Evolutionary conservation across 1,139 yeast species (phyloP), one percentile per base, ranked within the genome.

Genomic region (Suhomyces taliae): DNA sequence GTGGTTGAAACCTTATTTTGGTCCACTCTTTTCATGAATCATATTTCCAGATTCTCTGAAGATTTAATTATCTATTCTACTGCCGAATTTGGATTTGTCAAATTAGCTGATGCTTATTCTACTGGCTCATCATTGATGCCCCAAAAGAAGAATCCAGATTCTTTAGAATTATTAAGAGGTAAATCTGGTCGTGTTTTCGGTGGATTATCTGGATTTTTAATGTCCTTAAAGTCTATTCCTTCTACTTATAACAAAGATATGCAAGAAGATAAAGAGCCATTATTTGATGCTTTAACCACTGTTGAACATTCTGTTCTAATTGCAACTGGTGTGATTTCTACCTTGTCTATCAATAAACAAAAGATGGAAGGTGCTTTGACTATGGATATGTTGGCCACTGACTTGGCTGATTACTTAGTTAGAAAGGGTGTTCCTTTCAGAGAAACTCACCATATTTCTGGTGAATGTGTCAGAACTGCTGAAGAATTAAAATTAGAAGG

Each of bases 41-140:
- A 93, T 65, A 81, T 95, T 56, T 90, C 98, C 24, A 81, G 97
- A 64, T 85, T 93, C 65, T 83, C 95, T 38, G 99, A 93, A 69
- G 99, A 93, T 70, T 78, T 93, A 63, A 91, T 93, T 60, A 87
- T 93, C 59, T 93, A 93, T 70, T 93, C 98, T 4, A 89, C 97
- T 38, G 98, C 96, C 29, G 99, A 93, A 71, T 93, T 93, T 74
- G 97, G 97, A 2, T 93, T 95, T 65, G 77, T 93, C 55, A 83
- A 89, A 66, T 79, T 91, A 49, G 95, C 97, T 10, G 99, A 93
- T 66, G 99, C 99, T 31, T 93, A 93, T 72, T 93, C 99, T 2
- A 93, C 99, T 9, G 99, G 99, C 8, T 90, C 97, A 7, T 90
- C 97, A 37, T 79, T 93, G 64, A 93, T 93, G 99, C 99, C 99